Base-by-base conservation (phyloP, 2,329 filamentous ascomycete species). In the Hymenoscyphus albidus region DNA sequence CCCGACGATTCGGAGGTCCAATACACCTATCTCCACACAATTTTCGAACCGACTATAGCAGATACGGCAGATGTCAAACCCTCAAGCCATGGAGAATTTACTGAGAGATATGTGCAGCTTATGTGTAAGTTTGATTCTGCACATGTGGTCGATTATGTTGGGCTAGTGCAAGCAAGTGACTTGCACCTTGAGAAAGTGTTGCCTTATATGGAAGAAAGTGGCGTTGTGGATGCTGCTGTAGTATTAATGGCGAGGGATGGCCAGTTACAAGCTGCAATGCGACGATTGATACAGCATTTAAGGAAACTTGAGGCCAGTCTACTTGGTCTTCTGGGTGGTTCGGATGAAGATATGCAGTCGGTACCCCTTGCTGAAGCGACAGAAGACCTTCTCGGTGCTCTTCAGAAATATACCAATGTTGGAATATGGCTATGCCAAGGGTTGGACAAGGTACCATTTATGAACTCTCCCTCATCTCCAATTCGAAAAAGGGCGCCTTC, bases 401-500 rank as follows among this genome's bases (percentile, higher is more conserved):
- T 99, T 18, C 88, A 96, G 67, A 97, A 96, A 75, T 98, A 97
- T 77, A 87, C 89, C 1, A 89, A 93, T 68, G 92, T 99, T 1
- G 95, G 96, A 14, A 94, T 96, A 60, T 99, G 95, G 95, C 81
- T 99, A 13, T 98, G 95, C 71, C 92, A 96, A 77, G 87, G 89
- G 1, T 92, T 97, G 74, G 92, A 86, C 59, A 91, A 89, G 72
- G 84, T 83, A 0, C 77, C 80, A 5, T 74, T 75, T 59, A 66
- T 62, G 27, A 66, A 65, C 63, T 2, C 58, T 77, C 78, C 65
- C 71, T 75, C 62, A 80, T 76, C 68, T 76, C 78, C 22, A 80
- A 87, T 69, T 79, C 85, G 77, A 76, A 85, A 77, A 65, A 83
- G 84, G 63, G 72, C 76, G 3, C 71, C 76, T 5, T 70, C 76